Evolutionary conservation across 169 alveolate species (phyloP), one percentile per base, ranked within the genome.

Genomic region (Cryptosporidium xiaoi): DNA sequence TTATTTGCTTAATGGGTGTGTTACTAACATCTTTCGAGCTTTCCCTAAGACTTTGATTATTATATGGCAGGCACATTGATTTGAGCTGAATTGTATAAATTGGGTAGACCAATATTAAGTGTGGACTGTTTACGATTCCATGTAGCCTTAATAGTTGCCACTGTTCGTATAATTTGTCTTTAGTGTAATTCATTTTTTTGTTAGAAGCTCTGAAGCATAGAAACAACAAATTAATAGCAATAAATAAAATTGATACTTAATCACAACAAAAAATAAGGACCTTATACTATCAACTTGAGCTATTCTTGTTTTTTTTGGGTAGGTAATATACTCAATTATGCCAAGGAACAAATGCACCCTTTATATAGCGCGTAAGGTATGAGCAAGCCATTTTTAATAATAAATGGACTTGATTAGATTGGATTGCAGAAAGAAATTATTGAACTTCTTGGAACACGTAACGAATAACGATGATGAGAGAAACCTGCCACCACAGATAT

Each of bases 371-470:
- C 48, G 48, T 40, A 40, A 40, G 10, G 10, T 40, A 40, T 8
- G 48, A 40, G 48, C 48, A 40, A 40, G 48, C 48, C 48, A 40
- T 8, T 40, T 13, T 5, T 7, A 13, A 60, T 15, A 18, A 77
- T 29, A 13, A 12, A 77, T 77, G 87, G 87, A 77, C 33, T 62
- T 77, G 48, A 77, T 77, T 60, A 65, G 87, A 77, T 64, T 77
- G 8, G 20, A 77, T 29, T 56, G 77, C 64, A 65, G 87, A 34
- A 77, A 77, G 56, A 77, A 68, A 20, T 44, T 77, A 18, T 44
- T 77, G 2, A 60, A 40, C 33, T 77, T 77, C 18, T 60, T 77
- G 6, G 71, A 77, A 44, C 29, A 48, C 27, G 36, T 77, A 24
- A n/a, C 69, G 1, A 48, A 77, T 3, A 29, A 20, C 58, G 60